Percentiles rank a stretch among this genome's conserved stretches.
Conservation (phyloP, 2,329 filamentous ascomycete genomes). For the Neofusicoccum laricinum region DNA sequence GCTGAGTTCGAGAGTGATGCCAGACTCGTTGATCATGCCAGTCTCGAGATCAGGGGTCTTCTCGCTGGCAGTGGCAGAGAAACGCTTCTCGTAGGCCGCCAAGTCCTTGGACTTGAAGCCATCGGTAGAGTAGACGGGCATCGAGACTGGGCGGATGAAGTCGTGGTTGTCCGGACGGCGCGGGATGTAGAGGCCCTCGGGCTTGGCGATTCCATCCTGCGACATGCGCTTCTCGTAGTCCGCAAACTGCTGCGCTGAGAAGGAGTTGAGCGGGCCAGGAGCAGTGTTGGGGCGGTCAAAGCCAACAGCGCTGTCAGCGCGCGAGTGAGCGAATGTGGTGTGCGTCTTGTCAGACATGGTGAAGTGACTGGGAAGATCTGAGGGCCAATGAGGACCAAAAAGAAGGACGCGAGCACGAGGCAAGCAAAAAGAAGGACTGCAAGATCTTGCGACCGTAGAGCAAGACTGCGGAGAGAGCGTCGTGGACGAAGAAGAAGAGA, state of each 20-base stretch:
- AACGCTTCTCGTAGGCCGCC: constrained; percentile 9
- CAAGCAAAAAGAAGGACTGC: neutral
- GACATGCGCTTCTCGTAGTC: constrained; percentile 12
- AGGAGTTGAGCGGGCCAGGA: neutral
- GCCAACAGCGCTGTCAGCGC: neutral
- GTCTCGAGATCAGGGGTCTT: neutral
- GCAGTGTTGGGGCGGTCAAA: neutral
- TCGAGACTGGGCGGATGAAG: neutral
- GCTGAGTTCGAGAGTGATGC: neutral
- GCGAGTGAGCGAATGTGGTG: neutral
- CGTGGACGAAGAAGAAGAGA: neutral
- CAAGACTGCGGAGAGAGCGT: neutral
- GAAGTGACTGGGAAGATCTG: neutral
- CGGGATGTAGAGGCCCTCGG: neutral
- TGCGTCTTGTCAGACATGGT: neutral
- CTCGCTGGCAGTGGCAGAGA: neutral
- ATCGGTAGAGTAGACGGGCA: neutral
- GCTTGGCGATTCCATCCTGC: neutral
- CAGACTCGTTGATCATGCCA: neutral
- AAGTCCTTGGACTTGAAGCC: constrained; percentile 3
- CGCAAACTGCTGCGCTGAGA: constrained; percentile 6
- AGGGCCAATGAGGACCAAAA: neutral
- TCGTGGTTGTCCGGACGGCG: neutral
- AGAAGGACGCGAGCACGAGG: neutral
- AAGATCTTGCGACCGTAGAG: too few species aligned